Conservation (phyloP, 2,329 filamentous ascomycete genomes). For the Trichoderma pleuroti region DNA sequence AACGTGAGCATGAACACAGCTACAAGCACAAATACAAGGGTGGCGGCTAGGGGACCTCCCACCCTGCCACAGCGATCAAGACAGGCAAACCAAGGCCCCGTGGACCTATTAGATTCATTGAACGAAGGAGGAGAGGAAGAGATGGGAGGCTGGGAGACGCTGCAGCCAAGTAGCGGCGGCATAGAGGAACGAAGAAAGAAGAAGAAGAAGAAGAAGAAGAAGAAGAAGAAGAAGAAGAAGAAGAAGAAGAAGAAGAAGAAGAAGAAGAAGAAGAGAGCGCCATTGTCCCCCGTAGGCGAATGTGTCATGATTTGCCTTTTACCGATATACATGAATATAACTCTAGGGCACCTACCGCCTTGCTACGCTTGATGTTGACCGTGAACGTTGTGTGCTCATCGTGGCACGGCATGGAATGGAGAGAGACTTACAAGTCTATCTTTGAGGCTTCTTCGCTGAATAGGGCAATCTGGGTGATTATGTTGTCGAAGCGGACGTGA, state of each 20-base stretch:
- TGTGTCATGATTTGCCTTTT: neutral
- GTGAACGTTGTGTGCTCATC: neutral
- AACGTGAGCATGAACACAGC: conserved; percentile 26
- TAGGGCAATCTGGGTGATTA: conserved; percentile 46
- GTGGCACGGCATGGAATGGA: neutral
- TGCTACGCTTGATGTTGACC: neutral
- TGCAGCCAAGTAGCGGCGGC: conserved; percentile 45
- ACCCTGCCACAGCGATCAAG: conserved; percentile 24
- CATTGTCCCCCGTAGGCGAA: neutral
- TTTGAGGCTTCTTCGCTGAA: conserved; percentile 48
- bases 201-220: neutral
- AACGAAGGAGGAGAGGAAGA: conserved; percentile 46
- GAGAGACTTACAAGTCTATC: conserved; percentile 47
- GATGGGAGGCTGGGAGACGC: conserved; percentile 53
- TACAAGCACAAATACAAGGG: conserved; percentile 21
- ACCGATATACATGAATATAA: conserved; percentile 4
- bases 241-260: neutral
- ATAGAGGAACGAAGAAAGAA: neutral
- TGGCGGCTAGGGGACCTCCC: conserved; percentile 24
- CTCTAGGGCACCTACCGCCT: neutral
- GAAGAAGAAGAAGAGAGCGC: neutral
- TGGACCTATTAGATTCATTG: conserved; percentile 46
- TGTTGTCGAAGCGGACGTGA: conserved; percentile 52
- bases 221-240: neutral
- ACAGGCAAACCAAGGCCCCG: conserved; percentile 29